These are phyloP conservation scores for Talaromyces rugulosus DNA, from an alignment of 2,329 filamentous ascomycete genomes.

Conservation along the genomic window DNA sequence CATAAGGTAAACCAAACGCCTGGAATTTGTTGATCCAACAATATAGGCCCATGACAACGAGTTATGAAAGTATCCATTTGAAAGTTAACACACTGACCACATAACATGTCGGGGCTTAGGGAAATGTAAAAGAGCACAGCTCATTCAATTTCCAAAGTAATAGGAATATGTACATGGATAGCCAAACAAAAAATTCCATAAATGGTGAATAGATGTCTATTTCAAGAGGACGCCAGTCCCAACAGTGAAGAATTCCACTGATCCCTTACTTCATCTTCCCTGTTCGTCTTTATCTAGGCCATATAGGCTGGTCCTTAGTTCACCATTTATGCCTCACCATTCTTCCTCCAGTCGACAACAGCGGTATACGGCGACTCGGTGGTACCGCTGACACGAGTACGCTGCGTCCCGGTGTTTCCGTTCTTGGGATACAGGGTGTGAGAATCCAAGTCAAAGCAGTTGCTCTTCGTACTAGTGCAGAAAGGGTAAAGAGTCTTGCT, in stretches of 20 bases:
- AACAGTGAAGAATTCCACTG: not conserved
- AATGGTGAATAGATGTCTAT: not conserved
- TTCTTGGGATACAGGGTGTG: conserved; percentile 18
- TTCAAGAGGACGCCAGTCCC: not conserved
- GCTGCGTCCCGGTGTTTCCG: conserved; percentile 7
- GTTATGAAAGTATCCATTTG: not conserved
- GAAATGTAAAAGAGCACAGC: not conserved
- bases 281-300: not conserved
- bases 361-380: not conserved
- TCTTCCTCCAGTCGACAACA: not conserved
- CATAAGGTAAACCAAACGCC: conserved; percentile 21
- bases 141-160: not conserved
- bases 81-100: not conserved
- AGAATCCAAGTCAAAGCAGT: not conserved
- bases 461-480: not conserved
- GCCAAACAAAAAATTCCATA: not conserved
- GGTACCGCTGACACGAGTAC: not conserved
- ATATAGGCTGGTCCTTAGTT: not conserved
- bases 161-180: not conserved
- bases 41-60: not conserved
- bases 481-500: not conserved
- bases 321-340: not conserved
- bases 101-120: not conserved
- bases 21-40: not conserved
- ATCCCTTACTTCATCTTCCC: not conserved